Base-by-base conservation (phyloP, 1,139 yeast species). In the Lodderomyces beijingensis region DNA sequence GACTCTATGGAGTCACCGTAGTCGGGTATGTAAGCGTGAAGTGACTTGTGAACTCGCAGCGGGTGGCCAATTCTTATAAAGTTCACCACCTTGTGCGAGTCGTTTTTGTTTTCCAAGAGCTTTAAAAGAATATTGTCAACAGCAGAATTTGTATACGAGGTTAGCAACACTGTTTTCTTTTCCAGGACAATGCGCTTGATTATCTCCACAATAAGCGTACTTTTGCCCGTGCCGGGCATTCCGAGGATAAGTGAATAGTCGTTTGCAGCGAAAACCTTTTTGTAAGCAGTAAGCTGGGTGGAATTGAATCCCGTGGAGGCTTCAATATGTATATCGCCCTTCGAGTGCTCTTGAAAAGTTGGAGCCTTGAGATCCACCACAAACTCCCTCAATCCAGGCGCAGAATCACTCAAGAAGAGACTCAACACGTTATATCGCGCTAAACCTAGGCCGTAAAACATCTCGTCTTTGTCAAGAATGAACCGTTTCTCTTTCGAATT, bases 141-240 rank as follows among this genome's bases (percentile, higher is more conserved):
- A 0, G 98, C 97, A 0, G 96, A 84, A 52, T 91, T 95, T 0
- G 99, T 91, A 51, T 86, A 88, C 0, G 96, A 85, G 0, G 96
- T 76, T 31, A 93, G 59, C 27, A 91, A 61, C 0, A 91, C 82
- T 0, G 85, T 65, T 47, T 84, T 83, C 2, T 77, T 78, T 23
- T 69, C 69, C 1, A 57, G 55, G 0, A 81, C 83, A 22, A 91
- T 57, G 25, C 71, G 59, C 38, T 71, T 66, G 28, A 89, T 81
- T 11, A 91, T 53, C 30, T 81, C 79, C 0, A 94, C 86, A 38
- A 91, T 86, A 0, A 89, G 83, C 0, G 97, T 89, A 0, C 98
- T 91, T 51, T 93, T 91, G 11, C 99, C 99, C 0, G 98, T 91
- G 2, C 99, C 99, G 0, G 98, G 98, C 98, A 93, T 91, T 1